phyloP scores from a whole-genome alignment of 495 filamentous ascomycete species.

The Amorphotheca resinae region DNA sequence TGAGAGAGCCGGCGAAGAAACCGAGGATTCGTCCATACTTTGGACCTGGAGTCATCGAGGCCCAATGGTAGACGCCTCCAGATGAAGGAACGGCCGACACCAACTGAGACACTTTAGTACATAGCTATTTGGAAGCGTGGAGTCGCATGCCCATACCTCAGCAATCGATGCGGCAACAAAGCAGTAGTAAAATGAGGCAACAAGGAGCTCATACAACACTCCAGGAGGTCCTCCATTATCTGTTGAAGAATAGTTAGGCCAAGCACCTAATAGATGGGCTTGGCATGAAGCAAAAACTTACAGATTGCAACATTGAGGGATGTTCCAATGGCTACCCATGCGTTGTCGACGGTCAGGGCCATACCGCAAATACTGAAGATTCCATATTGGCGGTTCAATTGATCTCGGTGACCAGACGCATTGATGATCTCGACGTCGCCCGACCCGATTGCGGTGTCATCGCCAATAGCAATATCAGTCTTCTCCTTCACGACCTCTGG shows the following conservation, averaged over 20 bases:
- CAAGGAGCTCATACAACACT: conserved; percentile 41
- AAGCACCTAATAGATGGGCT: neutral
- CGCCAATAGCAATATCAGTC: neutral
- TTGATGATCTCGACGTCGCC: conserved; percentile 24
- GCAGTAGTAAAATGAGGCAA: conserved; percentile 31
- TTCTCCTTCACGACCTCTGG: neutral
- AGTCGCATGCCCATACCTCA: conserved; percentile 23
- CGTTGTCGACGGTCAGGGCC: conserved; percentile 41
- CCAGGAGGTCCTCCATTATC: conserved; percentile 46
- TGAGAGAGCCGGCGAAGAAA: conserved; percentile 69
- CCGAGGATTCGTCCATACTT: conserved; percentile 54
- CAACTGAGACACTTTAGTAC: conserved; percentile 41
- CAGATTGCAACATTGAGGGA: conserved; percentile 39
- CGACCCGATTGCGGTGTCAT: neutral
- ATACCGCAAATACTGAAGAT: conserved; percentile 41
- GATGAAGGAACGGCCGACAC: conserved; percentile 67
- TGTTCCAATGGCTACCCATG: conserved; percentile 43
- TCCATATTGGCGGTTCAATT: conserved; percentile 41
- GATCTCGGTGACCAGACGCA: conserved; percentile 42
- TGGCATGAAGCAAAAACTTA: conserved; percentile 26
- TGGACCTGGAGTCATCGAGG: conserved; percentile 56
- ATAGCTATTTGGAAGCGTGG: neutral
- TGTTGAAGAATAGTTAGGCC: conserved; percentile 6
- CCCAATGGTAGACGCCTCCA: conserved; percentile 79
- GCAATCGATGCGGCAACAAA: conserved; percentile 33